Evolutionary conservation across 1,284 basidiomycete genomes (phyloP).

Genomic region (Rhodofomes roseus): DNA sequence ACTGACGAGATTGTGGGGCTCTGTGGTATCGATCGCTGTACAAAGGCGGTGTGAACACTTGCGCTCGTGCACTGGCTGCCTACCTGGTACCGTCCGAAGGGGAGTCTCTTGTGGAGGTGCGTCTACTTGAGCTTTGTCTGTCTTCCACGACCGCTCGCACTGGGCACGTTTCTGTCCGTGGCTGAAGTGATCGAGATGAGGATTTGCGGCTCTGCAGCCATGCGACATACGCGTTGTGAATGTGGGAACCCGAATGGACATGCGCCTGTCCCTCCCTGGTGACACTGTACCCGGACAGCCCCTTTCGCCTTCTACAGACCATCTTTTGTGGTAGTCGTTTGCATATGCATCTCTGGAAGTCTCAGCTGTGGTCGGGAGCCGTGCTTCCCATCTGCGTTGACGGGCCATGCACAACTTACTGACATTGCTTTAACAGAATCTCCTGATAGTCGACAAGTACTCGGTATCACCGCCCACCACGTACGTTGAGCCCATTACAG

Average conservation of each 20-base stretch:
- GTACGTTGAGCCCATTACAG: slow-evolving; percentile 39
- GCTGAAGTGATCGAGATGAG: neutral
- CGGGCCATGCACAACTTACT: too few relatives aligned
- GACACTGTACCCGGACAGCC: too few relatives aligned
- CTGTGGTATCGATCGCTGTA: slow-evolving; percentile 2
- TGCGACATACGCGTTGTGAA: neutral
- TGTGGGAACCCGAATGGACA: neutral
- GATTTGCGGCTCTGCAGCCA: neutral
- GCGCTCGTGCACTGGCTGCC: slow-evolving; percentile 62
- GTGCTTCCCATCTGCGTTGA: too few relatives aligned
- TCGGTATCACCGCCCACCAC: slow-evolving; percentile 84
- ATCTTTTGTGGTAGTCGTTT: too few relatives aligned
- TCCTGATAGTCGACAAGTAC: slow-evolving; percentile 84
- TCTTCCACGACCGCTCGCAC: neutral
- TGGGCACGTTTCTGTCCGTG: neutral
- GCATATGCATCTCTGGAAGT: too few relatives aligned
- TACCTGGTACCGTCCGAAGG: slow-evolving; percentile 61
- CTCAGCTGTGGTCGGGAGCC: too few relatives aligned
- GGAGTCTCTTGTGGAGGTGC: slow-evolving; percentile 68
- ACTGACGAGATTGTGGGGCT: slow-evolving; percentile 6
- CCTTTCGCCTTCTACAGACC: too few relatives aligned
- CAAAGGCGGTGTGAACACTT: slow-evolving; percentile 74
- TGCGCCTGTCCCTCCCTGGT: neutral
- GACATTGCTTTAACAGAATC: slow-evolving; percentile 40
- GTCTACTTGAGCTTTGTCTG: slow-evolving; percentile 31